Conservation (phyloP, 2,329 filamentous ascomycete species). For the Diaporthe longicolla region DNA sequence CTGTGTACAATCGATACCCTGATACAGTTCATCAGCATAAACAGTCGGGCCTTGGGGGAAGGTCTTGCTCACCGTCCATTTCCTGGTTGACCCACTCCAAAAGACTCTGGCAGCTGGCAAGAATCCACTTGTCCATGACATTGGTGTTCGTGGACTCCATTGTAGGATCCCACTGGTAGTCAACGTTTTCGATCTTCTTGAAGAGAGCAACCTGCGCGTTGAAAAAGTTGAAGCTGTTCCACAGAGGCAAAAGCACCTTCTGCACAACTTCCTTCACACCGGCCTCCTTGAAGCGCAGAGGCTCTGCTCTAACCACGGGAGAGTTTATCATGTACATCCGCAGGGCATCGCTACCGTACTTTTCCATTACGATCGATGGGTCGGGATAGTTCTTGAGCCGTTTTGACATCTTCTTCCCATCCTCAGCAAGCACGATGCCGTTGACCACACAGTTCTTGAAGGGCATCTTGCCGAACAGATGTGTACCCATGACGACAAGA, state of each 20-base stretch:
- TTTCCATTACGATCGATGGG: constrained; percentile 83
- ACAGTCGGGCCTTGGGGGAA: not conserved
- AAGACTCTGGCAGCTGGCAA: constrained; percentile 92
- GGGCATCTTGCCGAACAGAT: constrained; percentile 86
- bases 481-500: constrained; percentile 86
- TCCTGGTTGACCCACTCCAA: constrained; percentile 93
- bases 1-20: constrained; percentile 87
- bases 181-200: constrained; percentile 85
- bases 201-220: constrained; percentile 87
- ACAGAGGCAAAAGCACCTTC: constrained; percentile 89
- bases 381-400: constrained; percentile 97
- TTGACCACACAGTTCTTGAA: constrained; percentile 99
- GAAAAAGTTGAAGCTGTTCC: constrained; percentile 99
- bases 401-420: constrained; percentile 99
- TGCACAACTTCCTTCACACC: constrained; percentile 96
- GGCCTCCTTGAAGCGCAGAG: constrained; percentile 89
- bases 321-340: constrained; percentile 98
- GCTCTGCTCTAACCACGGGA: constrained; percentile 92
- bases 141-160: constrained; percentile 85
- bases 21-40: constrained; percentile 41
- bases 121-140: constrained; percentile 96
- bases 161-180: constrained; percentile 84
- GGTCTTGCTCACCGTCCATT: constrained; percentile 77
- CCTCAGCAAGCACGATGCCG: constrained; percentile 92
- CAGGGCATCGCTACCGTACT: constrained; percentile 92